Conservation (phyloP, 805 yeast genomes). For the Teunomyces stri region DNA sequence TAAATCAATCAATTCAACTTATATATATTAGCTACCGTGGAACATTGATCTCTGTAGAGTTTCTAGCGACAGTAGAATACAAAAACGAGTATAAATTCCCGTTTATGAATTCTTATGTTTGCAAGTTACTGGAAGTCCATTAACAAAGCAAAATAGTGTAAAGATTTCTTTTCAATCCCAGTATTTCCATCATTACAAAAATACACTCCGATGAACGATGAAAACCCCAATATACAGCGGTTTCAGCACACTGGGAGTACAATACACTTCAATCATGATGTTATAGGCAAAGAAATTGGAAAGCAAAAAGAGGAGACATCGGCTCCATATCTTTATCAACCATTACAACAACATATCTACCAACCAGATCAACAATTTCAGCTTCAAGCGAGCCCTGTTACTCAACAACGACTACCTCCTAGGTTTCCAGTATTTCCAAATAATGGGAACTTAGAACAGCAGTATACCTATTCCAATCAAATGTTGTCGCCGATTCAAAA, state of each 20-base stretch:
- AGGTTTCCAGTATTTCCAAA: not conserved
- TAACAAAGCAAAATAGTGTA: not conserved
- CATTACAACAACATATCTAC: not conserved
- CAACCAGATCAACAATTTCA: not conserved
- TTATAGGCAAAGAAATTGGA: not conserved
- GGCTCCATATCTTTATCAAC: not conserved
- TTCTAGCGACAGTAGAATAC: constrained; percentile 3
- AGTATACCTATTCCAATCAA: constrained; percentile 1
- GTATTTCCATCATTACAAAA: not conserved
- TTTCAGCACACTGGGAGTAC: not conserved
- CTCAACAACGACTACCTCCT: not conserved
- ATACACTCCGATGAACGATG: constrained; percentile 1
- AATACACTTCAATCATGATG: not conserved
- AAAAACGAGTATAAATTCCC: not conserved
- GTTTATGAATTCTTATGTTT: constrained; percentile 2
- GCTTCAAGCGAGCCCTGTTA: not conserved
- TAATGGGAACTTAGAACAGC: not conserved
- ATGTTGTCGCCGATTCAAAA: constrained; percentile 1
- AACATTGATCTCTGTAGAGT: constrained; percentile 1
- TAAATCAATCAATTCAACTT: constrained; percentile 3
- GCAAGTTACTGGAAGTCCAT: not conserved
- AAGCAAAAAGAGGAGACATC: not conserved
- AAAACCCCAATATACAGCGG: constrained; percentile 2
- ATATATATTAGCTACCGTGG: constrained; percentile 3
- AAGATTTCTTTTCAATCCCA: not conserved